phyloP scores from a whole-genome alignment of 2,329 filamentous ascomycete genomes.

The Xylaria multiplex region DNA sequence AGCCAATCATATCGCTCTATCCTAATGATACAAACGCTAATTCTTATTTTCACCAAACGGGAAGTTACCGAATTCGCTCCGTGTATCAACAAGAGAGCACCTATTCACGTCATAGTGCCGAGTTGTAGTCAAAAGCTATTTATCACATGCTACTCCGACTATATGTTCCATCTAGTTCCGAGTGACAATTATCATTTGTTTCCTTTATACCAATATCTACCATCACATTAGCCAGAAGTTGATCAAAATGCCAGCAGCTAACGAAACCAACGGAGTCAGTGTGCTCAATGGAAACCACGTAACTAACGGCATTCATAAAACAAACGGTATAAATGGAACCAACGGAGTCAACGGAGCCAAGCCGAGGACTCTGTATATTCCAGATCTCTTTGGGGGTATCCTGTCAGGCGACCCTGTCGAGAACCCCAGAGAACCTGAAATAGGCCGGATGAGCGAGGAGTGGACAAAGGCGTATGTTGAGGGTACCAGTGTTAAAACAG shows the following conservation, averaged over 20 bases:
- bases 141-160: conserved; percentile 7
- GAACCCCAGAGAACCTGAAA: conserved; percentile 19
- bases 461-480: conserved; percentile 25
- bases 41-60: conserved; percentile 2
- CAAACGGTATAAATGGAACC: conserved; percentile 7
- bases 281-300: not conserved
- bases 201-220: not conserved
- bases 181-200: not conserved
- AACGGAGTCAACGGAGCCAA: conserved; percentile 2
- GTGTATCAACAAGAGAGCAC: not conserved
- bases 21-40: not conserved
- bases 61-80: conserved; percentile 13
- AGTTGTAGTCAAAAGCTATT: not conserved
- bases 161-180: not conserved
- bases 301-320: not conserved
- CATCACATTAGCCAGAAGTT: not conserved
- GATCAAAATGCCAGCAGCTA: conserved; percentile 12
- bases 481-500: too few species aligned
- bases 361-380: conserved; percentile 17
- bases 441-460: conserved; percentile 17
- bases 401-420: conserved; percentile 17
- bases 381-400: conserved; percentile 24
- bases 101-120: conserved; percentile 4
- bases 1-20: conserved; percentile 6
- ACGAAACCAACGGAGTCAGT: not conserved